A percentile compares a stretch with the other conserved stretches of the same genome.
These are phyloP conservation scores for Lactarius hatsudake DNA, from an alignment of 768 basidiomycete genomes.

Conservation along the genomic window DNA sequence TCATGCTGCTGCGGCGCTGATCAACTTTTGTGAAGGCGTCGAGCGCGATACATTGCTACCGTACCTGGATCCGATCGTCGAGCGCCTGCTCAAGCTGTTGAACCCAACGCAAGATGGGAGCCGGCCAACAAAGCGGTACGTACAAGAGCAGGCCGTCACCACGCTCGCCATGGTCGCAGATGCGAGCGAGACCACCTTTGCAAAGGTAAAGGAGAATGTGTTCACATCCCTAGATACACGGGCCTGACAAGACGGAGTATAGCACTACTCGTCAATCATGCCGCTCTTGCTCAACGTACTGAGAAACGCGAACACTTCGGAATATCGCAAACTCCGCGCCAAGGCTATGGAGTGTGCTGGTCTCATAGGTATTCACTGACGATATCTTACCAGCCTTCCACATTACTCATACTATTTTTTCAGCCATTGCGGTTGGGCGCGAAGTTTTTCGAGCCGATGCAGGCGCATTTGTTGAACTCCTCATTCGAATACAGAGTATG, in stretches of 20 bases:
- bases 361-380: conserved; percentile 59
- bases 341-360: conserved; percentile 94
- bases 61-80: conserved; percentile 78
- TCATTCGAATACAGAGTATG: conserved; percentile 78
- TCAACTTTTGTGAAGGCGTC: conserved; percentile 90
- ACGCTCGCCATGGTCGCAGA: conserved; percentile 89
- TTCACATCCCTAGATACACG: not conserved
- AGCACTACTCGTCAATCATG: conserved; percentile 78
- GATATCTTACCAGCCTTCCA: too few species aligned
- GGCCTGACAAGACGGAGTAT: not conserved
- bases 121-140: conserved; percentile 54
- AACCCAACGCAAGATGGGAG: conserved; percentile 45
- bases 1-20: conserved; percentile 82
- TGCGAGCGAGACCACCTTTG: conserved; percentile 75
- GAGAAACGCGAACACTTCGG: conserved; percentile 61
- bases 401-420: not conserved
- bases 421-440: conserved; percentile 84
- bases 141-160: conserved; percentile 86
- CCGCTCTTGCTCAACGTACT: conserved; percentile 75
- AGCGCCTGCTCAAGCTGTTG: conserved; percentile 63
- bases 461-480: conserved; percentile 61
- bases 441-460: conserved; percentile 79
- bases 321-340: conserved; percentile 65
- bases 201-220: conserved; percentile 46
- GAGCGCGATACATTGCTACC: conserved; percentile 68